Conservation (phyloP, 139 green algal species). For the Coccomyxa sp. region DNA sequence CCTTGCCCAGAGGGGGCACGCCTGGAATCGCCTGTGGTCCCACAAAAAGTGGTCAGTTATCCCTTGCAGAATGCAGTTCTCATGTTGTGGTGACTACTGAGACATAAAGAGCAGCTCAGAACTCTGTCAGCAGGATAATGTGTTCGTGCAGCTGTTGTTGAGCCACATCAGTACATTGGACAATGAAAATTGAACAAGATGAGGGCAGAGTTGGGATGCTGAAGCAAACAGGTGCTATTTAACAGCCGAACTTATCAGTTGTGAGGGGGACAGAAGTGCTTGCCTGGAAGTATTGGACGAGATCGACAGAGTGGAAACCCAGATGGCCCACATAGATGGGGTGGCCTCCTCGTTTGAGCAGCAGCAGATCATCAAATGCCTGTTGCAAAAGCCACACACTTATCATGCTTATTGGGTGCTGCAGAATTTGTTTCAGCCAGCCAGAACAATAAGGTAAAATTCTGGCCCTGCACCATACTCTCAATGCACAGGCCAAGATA, state of each 20-base stretch:
- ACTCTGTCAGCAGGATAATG: too few species aligned
- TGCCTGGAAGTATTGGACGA: constrained; percentile 48
- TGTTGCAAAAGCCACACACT: background rate
- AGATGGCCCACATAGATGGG: constrained; percentile 33
- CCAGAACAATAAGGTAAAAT: background rate
- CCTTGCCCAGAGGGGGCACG: background rate
- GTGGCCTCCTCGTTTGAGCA: constrained; percentile 23
- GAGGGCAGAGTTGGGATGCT: too few species aligned
- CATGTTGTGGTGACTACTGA: too few species aligned
- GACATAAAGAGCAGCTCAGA: too few species aligned
- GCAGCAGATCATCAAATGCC: constrained; percentile 5
- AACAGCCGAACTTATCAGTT: background rate
- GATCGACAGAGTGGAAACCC: constrained; percentile 11
- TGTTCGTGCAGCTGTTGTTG: too few species aligned
- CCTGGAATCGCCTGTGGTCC: constrained; percentile 7
- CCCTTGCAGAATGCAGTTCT: background rate
- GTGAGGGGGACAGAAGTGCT: background rate
- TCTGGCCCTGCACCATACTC: background rate
- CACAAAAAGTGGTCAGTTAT: background rate
- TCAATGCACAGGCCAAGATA: constrained; percentile 1
- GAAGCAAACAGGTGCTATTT: too few species aligned
- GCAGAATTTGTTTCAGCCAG: too few species aligned
- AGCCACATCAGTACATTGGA: too few species aligned
- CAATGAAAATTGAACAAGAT: too few species aligned
- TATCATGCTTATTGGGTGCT: too few species aligned